phyloP scores from a whole-genome alignment of 345 rosid species.

The Passiflora organensis region DNA sequence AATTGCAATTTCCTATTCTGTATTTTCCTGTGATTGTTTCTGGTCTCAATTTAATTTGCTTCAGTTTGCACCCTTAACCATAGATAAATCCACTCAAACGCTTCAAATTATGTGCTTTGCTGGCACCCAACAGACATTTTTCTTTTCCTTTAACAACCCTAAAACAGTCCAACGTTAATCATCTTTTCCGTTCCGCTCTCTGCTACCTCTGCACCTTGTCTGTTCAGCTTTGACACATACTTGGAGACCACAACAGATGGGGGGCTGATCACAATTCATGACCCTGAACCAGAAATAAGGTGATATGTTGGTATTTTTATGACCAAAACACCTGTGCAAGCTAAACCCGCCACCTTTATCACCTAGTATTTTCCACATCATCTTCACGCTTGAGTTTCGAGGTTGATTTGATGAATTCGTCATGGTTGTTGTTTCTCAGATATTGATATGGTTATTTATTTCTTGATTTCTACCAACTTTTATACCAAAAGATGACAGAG shows the following conservation, averaged over 20 bases:
- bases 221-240: constrained; percentile 12
- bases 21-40: too few species aligned
- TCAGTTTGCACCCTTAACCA: too few species aligned
- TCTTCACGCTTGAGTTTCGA: too few species aligned
- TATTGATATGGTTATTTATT: too few species aligned
- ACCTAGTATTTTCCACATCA: neutral
- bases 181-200: neutral
- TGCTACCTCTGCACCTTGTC: neutral
- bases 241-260: constrained; percentile 7
- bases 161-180: constrained; percentile 11
- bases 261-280: constrained; percentile 5
- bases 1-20: too few species aligned
- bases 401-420: too few species aligned
- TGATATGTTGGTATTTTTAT: constrained; percentile 5
- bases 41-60: too few species aligned
- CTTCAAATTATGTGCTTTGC: constrained; percentile 5
- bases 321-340: constrained; percentile 3
- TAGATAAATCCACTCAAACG: neutral
- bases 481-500: too few species aligned
- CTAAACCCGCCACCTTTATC: neutral
- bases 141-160: neutral
- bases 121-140: constrained; percentile 17
- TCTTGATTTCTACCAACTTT: too few species aligned
- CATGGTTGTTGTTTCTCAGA: too few species aligned
- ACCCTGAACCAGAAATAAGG: too few species aligned